Conservation (phyloP, 441 rosid species). For the Brassica hybrid region DNA sequence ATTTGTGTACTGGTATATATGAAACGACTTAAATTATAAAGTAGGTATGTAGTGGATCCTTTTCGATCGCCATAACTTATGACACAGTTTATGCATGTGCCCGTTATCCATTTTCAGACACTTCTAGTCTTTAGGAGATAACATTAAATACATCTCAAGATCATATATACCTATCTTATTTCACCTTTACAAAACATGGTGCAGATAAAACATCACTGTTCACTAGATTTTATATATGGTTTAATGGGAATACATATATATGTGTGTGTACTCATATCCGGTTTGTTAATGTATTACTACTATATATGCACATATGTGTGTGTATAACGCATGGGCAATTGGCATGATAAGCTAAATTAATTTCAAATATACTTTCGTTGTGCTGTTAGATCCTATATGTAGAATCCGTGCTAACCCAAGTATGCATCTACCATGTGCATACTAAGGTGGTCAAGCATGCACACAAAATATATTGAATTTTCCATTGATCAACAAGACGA, state of each 20-base stretch:
- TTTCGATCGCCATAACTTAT: constrained; percentile 36
- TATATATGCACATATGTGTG: background rate
- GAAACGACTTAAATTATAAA: constrained; percentile 31
- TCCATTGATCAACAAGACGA: constrained; percentile 7
- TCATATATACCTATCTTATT: constrained; percentile 26
- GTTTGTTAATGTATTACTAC: background rate
- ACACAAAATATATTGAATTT: constrained; percentile 2
- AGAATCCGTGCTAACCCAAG: constrained; percentile 24
- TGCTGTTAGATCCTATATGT: constrained; percentile 21
- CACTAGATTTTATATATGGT: constrained; percentile 30
- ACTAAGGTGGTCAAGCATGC: constrained; percentile 1
- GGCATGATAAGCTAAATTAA: constrained; percentile 31
- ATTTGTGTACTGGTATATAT: constrained; percentile 17
- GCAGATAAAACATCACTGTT: constrained; percentile 42
- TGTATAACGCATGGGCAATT: constrained; percentile 23
- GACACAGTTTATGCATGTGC: constrained; percentile 38
- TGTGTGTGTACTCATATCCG: too few relatives aligned
- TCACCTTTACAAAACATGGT: constrained; percentile 37
- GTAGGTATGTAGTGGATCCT: constrained; percentile 41
- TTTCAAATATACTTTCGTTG: constrained; percentile 11
- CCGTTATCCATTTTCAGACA: constrained; percentile 44
- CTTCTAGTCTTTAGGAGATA: constrained; percentile 45
- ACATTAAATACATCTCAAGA: constrained; percentile 40
- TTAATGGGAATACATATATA: constrained; percentile 15
- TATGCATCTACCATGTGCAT: constrained; percentile 14